A percentile compares a stretch with the other conserved stretches of the same genome.
These are phyloP conservation scores for Kodamaea hsintzibuensis DNA, from an alignment of 805 yeast genomes.

Conservation along the genomic window DNA sequence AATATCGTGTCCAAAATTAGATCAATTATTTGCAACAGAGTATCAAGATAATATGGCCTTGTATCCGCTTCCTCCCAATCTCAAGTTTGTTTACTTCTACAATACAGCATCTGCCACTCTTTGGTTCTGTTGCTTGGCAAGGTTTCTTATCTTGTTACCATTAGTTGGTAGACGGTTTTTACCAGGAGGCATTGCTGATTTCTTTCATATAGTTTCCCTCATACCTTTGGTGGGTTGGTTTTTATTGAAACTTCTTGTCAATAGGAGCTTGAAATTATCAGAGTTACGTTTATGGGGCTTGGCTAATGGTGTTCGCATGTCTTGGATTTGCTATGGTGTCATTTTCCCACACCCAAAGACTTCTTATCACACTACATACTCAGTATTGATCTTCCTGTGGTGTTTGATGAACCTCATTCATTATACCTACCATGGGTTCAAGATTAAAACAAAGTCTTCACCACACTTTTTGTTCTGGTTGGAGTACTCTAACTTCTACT, in stretches of 20 bases:
- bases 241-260: slow-evolving; percentile 16
- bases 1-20: neutral
- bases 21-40: neutral
- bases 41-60: slow-evolving; percentile 26
- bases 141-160: slow-evolving; percentile 57
- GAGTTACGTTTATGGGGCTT: slow-evolving; percentile 38
- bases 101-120: slow-evolving; percentile 38
- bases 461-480: slow-evolving; percentile 39
- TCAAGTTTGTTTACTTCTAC: slow-evolving; percentile 35
- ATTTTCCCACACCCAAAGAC: slow-evolving; percentile 42
- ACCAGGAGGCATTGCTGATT: slow-evolving; percentile 74
- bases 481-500: slow-evolving; percentile 33
- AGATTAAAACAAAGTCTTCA: slow-evolving; percentile 33
- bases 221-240: slow-evolving; percentile 27
- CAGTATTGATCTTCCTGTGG: slow-evolving; percentile 39
- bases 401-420: slow-evolving; percentile 34
- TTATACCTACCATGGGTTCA: slow-evolving; percentile 36
- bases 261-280: neutral
- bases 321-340: slow-evolving; percentile 42
- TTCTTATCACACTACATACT: slow-evolving; percentile 44
- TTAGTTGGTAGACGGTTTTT: slow-evolving; percentile 64
- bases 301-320: slow-evolving; percentile 31
- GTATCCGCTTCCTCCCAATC: slow-evolving; percentile 37
- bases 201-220: slow-evolving; percentile 46
- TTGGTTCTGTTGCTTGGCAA: slow-evolving; percentile 49